phyloP scores from a whole-genome alignment of 441 rosid species.

The Biscutella laevigata region DNA sequence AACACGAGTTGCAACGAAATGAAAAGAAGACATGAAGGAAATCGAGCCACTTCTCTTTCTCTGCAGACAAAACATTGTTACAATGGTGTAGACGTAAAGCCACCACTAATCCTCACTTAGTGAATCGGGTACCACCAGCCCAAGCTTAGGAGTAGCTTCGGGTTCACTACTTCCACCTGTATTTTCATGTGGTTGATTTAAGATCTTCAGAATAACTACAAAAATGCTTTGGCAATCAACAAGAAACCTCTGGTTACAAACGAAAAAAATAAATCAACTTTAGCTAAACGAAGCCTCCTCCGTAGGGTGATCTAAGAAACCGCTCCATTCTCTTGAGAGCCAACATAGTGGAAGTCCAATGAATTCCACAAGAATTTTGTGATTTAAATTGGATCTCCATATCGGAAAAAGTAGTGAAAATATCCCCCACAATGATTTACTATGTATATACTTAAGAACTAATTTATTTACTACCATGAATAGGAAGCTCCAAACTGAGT shows the following conservation, averaged over 20 bases:
- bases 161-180: conserved; percentile 39
- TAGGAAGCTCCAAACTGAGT: neutral
- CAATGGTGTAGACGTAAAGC: conserved; percentile 30
- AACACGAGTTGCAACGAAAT: conserved; percentile 9
- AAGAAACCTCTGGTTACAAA: conserved; percentile 2
- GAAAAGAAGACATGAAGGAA: conserved; percentile 3
- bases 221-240: conserved; percentile 1
- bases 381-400: neutral
- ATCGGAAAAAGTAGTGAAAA: neutral
- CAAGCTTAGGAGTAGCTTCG: conserved; percentile 27
- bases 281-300: neutral
- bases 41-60: conserved; percentile 25
- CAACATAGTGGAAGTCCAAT: neutral
- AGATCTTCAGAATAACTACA: neutral
- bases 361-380: neutral
- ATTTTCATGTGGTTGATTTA: conserved; percentile 18
- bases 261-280: neutral
- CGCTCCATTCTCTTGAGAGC: neutral
- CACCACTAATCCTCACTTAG: conserved; percentile 21
- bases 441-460: neutral
- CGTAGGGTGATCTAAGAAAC: neutral
- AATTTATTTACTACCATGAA: neutral
- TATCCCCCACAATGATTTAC: neutral
- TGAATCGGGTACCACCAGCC: conserved; percentile 22
- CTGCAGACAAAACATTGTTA: conserved; percentile 25